A percentile compares a stretch with the other conserved stretches of the same genome.
Conservation (phyloP, 805 yeast species). For the Hanseniaspora occidentalis region DNA sequence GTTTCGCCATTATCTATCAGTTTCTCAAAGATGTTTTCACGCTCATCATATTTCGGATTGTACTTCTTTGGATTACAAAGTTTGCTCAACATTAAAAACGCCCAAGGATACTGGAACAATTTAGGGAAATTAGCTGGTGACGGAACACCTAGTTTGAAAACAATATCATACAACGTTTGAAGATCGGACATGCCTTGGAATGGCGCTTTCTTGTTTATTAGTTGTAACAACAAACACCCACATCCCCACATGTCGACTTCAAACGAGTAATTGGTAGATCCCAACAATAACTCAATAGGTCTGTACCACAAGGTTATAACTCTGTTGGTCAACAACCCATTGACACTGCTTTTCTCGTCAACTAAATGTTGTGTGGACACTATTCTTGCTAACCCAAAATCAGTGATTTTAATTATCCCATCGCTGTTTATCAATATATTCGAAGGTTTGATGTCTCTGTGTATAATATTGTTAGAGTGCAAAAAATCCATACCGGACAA, state of each 20-base stretch:
- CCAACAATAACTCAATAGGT: conserved; percentile 87
- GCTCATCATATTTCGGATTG: background rate
- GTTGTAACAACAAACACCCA: conserved; percentile 80
- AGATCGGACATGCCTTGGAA: conserved; percentile 88
- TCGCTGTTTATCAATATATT: conserved; percentile 52
- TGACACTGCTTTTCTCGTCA: conserved; percentile 30
- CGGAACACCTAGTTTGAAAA: conserved; percentile 82
- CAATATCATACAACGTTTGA: conserved; percentile 66
- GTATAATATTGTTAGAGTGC: conserved; percentile 57
- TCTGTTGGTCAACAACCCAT: conserved; percentile 76
- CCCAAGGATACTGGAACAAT: conserved; percentile 81
- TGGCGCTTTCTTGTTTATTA: conserved; percentile 60
- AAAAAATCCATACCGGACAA: conserved; percentile 57
- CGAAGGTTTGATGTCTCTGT: conserved; percentile 75
- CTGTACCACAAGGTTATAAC: conserved; percentile 96
- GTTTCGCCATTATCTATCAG: conserved; percentile 7
- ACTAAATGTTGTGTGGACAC: conserved; percentile 36
- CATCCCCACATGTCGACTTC: conserved; percentile 97
- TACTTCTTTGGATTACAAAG: conserved; percentile 38
- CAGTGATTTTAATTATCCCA: conserved; percentile 62
- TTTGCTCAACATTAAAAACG: conserved; percentile 31
- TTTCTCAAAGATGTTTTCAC: background rate
- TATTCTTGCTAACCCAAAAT: conserved; percentile 70
- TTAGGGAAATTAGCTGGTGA: conserved; percentile 61
- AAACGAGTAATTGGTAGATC: conserved; percentile 79